phyloP scores from a whole-genome alignment of 306 rosid genomes.

The Vicia faba region DNA sequence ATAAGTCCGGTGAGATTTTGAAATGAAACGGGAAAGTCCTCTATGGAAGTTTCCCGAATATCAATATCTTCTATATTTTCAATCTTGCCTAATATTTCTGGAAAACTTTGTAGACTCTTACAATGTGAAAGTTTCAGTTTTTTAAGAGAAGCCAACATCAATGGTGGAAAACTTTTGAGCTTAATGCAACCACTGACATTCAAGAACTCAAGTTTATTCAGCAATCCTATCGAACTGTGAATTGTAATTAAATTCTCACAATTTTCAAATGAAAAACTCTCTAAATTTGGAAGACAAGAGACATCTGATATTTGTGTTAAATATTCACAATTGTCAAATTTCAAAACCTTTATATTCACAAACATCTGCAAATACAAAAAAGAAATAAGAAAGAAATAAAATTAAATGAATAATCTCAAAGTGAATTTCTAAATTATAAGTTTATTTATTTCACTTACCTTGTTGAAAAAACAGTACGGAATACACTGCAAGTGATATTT shows the following conservation, averaged over 20 bases:
- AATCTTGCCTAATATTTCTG: constrained; percentile 19
- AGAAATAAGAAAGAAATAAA: neutral
- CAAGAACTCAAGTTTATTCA: neutral
- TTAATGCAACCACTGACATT: neutral
- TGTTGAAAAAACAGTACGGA: neutral
- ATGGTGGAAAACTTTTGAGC: neutral
- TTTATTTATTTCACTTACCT: neutral
- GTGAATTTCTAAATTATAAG: neutral
- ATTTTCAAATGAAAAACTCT: neutral
- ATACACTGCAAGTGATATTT: neutral
- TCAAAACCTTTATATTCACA: neutral
- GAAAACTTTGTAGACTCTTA: neutral
- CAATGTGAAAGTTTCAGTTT: neutral
- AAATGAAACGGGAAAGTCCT: too few species aligned
- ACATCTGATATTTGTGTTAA: neutral
- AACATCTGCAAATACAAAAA: neutral
- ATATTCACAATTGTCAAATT: neutral
- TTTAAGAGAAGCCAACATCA: neutral
- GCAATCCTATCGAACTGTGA: neutral
- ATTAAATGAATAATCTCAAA: neutral
- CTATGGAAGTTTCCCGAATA: fast-evolving
- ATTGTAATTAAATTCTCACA: neutral
- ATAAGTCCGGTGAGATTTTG: too few species aligned
- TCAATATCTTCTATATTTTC: neutral
- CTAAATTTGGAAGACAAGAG: neutral